Evolutionary conservation across 1,284 basidiomycete species (phyloP), one percentile per base, ranked within the genome.

Genomic region (Rhodotorula sp.): DNA sequence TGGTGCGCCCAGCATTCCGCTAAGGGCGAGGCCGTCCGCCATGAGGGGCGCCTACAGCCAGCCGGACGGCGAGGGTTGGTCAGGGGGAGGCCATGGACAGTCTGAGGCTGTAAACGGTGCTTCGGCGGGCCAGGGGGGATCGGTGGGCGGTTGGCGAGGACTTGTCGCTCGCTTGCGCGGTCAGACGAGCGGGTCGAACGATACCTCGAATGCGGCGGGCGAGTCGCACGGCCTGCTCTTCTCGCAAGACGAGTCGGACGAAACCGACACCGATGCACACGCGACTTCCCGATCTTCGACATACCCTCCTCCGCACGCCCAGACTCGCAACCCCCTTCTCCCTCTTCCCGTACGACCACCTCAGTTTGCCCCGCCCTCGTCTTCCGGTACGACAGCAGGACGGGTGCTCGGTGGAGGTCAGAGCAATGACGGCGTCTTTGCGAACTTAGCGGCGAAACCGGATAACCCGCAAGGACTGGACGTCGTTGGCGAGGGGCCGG

Each of bases 351-450:
- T 70, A 9, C 57, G 73, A 1, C 59, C 73, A 28, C 71, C 73
- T 1, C 57, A 61, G 31, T 72, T 72, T 22, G 68, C 65, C 3
- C 46, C 70, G 22, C 63, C 68, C 44, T 30, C 26, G 20, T 22
- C 54, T 1, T 26, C 55, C 47, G 57, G 28, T 22, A n/a, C n/a
- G 4, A 30, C 44, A 20, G 31, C 37, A 1, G 55, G 65, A 22
- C 22, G 68, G 9, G 52, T 71, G 2, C 68, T 65, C 34, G 93
- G 91, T 24, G 89, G 91, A 2, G 93, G 93, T 0, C 85, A 84
- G 15, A 87, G 90, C 55, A 94, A 95, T 77, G 94, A 96, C 76
- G 95, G 95, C 20, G 94, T 99, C 9, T 99, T 98, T 80, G 88
- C 90, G 55, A 99, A 99, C 79, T 87, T 99, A 48, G 88, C 87